Conservation (phyloP, 2,329 filamentous ascomycete genomes). For the Podosphaera aphanis region DNA sequence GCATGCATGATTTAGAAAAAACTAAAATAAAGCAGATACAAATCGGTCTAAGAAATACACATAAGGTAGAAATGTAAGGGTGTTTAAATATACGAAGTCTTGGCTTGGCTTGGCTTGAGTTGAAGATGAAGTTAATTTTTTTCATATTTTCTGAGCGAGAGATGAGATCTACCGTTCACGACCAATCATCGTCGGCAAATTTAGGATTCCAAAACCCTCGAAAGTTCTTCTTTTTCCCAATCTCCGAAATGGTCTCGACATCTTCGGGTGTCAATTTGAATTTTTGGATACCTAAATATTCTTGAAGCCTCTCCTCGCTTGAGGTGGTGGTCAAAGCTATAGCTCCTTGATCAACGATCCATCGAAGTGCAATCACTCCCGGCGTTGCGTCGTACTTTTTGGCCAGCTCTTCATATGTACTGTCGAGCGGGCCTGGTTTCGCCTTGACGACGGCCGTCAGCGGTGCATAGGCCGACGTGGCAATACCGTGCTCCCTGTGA, state of each 20-base stretch:
- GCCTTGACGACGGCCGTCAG: slow-evolving; percentile 28
- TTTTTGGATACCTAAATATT: slow-evolving; percentile 25
- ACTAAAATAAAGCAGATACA: too few species aligned
- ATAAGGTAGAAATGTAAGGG: too few species aligned
- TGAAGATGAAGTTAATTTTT: too few species aligned
- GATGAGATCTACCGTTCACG: too few species aligned
- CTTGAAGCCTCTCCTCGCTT: slow-evolving; percentile 31
- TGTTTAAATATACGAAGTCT: too few species aligned
- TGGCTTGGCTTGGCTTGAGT: too few species aligned
- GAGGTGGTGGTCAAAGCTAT: slow-evolving; percentile 35
- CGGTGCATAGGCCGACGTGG: slow-evolving; percentile 30
- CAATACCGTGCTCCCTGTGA: slow-evolving; percentile 32
- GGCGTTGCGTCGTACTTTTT: slow-evolving; percentile 33
- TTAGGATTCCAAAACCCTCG: too few species aligned
- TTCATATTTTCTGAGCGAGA: too few species aligned
- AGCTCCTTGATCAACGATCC: slow-evolving; percentile 33
- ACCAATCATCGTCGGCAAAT: too few species aligned
- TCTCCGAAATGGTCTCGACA: slow-evolving; percentile 28
- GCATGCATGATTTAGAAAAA: too few species aligned
- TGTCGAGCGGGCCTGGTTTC: slow-evolving; percentile 28
- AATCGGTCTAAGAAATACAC: too few species aligned
- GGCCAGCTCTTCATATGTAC: slow-evolving; percentile 25
- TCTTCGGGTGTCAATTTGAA: slow-evolving; percentile 38
- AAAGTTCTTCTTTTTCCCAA: slow-evolving; percentile 33
- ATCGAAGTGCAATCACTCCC: slow-evolving; percentile 33